A percentile compares a stretch with the other conserved stretches of the same genome.
Evolutionary conservation across 768 basidiomycete species (phyloP).

Genomic region (Kwoniella botswanensis): DNA sequence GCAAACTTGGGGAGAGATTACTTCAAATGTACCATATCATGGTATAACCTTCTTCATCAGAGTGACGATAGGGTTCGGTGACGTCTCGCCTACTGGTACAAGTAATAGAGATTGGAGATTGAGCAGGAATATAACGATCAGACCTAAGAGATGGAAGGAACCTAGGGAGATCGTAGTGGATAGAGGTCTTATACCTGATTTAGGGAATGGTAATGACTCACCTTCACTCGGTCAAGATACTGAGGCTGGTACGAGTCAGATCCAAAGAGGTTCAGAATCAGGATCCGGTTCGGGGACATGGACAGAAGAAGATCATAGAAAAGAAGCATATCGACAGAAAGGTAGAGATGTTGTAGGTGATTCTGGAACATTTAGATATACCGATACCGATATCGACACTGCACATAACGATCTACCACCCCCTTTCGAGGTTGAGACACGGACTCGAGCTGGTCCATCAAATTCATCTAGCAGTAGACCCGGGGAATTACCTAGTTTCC

Average conservation of each 20-base stretch:
- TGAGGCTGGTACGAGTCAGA: background rate
- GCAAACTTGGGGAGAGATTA: slow-evolving; percentile 72
- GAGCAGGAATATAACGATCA: slow-evolving; percentile 30
- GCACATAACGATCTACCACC: slow-evolving; percentile 41
- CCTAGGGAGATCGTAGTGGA: slow-evolving; percentile 35
- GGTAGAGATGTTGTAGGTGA: slow-evolving; percentile 53
- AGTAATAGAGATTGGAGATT: slow-evolving; percentile 31
- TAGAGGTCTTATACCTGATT: slow-evolving; percentile 27
- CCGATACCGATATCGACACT: background rate
- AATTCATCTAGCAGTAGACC: slow-evolving; percentile 19
- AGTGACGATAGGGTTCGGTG: slow-evolving; percentile 71
- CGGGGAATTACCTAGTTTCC: slow-evolving; percentile 37
- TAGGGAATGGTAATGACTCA: slow-evolving; percentile 14
- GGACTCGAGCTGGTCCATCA: slow-evolving; percentile 10
- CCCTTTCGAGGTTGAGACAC: slow-evolving; percentile 29
- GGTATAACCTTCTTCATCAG: slow-evolving; percentile 76
- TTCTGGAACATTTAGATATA: slow-evolving; percentile 40
- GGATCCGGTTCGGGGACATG: slow-evolving; percentile 8
- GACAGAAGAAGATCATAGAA: slow-evolving; percentile 41
- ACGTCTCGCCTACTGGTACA: slow-evolving; percentile 9
- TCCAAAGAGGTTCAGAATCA: background rate
- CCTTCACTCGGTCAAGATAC: background rate
- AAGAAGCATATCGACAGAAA: slow-evolving; percentile 53
- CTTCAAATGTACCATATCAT: slow-evolving; percentile 82
- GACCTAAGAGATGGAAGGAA: slow-evolving; percentile 42